A percentile compares a stretch with the other conserved stretches of the same genome.
These are phyloP conservation scores for Fusarium foetens DNA, from an alignment of 2,329 filamentous ascomycete genomes.

Conservation along the genomic window DNA sequence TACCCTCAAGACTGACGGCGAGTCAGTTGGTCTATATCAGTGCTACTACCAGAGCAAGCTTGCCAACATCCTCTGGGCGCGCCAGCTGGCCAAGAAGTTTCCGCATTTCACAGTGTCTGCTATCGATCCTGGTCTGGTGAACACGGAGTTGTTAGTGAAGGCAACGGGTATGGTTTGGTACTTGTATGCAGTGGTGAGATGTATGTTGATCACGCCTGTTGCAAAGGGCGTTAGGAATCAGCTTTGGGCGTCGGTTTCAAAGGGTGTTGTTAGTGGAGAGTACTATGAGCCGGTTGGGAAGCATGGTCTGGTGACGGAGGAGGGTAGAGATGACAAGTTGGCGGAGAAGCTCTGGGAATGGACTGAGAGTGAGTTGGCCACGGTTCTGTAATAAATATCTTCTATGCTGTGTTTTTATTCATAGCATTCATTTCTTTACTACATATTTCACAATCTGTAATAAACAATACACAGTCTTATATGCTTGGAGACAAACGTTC, in stretches of 20 bases:
- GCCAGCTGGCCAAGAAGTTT: not conserved
- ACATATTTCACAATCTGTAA: not conserved
- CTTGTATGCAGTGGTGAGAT: not conserved
- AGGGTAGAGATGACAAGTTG: not conserved
- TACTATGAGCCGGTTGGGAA: not conserved
- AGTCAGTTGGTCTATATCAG: not conserved
- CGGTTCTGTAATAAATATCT: rapidly evolving
- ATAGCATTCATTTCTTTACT: rapidly evolving
- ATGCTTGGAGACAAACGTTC: rapidly evolving
- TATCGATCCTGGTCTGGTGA: not conserved
- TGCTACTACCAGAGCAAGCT: not conserved
- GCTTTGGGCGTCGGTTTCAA: not conserved
- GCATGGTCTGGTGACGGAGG: not conserved
- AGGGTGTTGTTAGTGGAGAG: not conserved
- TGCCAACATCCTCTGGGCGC: not conserved
- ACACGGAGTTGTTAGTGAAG: not conserved
- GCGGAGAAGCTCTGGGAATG: not conserved
- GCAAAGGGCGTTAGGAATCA: not conserved
- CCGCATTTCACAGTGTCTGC: not conserved
- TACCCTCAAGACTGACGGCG: not conserved
- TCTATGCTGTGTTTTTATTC: rapidly evolving
- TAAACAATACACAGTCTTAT: not conserved
- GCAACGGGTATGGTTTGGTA: not conserved
- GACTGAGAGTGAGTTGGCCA: not conserved
- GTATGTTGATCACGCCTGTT: not conserved